A percentile compares a stretch with the other conserved stretches of the same genome.
Conservation (phyloP, 2,329 filamentous ascomycete genomes). For the Fusarium globosum region DNA sequence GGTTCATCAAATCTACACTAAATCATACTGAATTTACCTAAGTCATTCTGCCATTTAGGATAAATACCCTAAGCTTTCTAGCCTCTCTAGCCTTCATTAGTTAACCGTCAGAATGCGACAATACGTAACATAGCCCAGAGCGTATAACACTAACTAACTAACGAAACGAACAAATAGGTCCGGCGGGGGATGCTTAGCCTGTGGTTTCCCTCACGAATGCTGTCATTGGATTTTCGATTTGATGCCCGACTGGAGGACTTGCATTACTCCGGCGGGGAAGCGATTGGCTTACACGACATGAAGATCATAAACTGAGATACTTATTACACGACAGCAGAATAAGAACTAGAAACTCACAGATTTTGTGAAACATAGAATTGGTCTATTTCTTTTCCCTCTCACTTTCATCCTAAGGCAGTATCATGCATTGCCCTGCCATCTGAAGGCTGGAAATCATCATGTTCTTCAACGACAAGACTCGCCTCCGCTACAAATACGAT, state of each 20-base stretch:
- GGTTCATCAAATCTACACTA: not conserved
- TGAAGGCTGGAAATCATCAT: not conserved
- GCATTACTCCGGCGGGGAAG: constrained; percentile 23
- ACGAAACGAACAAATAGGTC: not conserved
- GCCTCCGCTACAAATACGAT: constrained; percentile 14
- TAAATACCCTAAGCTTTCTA: not conserved
- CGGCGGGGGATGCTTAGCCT: constrained; percentile 3
- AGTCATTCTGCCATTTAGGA: not conserved
- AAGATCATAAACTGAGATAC: not conserved
- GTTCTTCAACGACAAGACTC: constrained; percentile 19
- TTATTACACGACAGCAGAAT: not conserved
- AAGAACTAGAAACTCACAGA: not conserved
- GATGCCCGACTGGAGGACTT: constrained; percentile 13
- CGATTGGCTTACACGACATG: constrained; percentile 9
- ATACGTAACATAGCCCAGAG: not conserved
- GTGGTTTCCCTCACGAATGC: not conserved
- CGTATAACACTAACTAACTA: not conserved
- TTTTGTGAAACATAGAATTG: not conserved
- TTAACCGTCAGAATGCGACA: not conserved
- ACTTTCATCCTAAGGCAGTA: not conserved
- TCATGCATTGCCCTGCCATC: not conserved
- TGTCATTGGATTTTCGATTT: constrained; percentile 9
- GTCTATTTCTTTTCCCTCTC: no score
- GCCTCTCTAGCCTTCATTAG: not conserved
- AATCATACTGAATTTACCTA: not conserved